These are phyloP conservation scores for Pseudogymnoascus sp. DNA, from an alignment of 2,329 filamentous ascomycete genomes.

Conservation along the genomic window DNA sequence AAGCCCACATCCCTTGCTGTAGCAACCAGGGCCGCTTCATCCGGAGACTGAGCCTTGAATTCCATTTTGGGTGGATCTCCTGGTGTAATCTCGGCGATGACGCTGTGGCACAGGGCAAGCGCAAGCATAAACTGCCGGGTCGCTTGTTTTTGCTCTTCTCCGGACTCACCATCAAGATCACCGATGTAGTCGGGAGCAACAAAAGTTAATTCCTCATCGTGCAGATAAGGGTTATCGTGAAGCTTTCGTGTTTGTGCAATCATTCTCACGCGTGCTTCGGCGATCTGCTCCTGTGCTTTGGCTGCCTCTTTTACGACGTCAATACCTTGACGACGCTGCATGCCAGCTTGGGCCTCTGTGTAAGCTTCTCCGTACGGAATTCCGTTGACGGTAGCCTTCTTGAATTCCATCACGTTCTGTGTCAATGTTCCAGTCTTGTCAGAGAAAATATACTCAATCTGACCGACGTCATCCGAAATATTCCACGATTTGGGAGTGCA, in stretches of 20 bases:
- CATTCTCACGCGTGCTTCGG: constrained; percentile 64
- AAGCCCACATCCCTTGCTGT: constrained; percentile 95
- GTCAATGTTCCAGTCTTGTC: constrained; percentile 88
- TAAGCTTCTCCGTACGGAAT: constrained; percentile 94
- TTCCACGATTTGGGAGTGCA: constrained; percentile 99
- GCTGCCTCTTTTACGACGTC: constrained; percentile 75
- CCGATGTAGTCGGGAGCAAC: constrained; percentile 82
- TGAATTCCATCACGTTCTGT: constrained; percentile 98
- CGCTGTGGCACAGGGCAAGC: constrained; percentile 90
- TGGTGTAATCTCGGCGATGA: constrained; percentile 81
- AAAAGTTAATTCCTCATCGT: constrained; percentile 85
- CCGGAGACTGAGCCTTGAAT: constrained; percentile 95
- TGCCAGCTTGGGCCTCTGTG: constrained; percentile 90
- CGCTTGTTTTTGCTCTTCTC: constrained; percentile 65
- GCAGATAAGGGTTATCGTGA: constrained; percentile 83
- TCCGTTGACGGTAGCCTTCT: constrained; percentile 96
- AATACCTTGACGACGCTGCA: constrained; percentile 85
- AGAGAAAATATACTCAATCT: constrained; percentile 98
- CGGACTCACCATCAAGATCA: constrained; percentile 71
- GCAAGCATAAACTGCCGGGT: constrained; percentile 91
- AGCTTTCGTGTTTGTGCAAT: constrained; percentile 64
- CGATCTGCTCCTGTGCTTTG: constrained; percentile 68
- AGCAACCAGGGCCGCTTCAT: constrained; percentile 88
- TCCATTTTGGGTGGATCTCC: constrained; percentile 87
- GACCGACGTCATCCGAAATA: constrained; percentile 93